Base-by-base conservation (phyloP, 495 filamentous ascomycete species). In the Sphaerosporella brunnea region DNA sequence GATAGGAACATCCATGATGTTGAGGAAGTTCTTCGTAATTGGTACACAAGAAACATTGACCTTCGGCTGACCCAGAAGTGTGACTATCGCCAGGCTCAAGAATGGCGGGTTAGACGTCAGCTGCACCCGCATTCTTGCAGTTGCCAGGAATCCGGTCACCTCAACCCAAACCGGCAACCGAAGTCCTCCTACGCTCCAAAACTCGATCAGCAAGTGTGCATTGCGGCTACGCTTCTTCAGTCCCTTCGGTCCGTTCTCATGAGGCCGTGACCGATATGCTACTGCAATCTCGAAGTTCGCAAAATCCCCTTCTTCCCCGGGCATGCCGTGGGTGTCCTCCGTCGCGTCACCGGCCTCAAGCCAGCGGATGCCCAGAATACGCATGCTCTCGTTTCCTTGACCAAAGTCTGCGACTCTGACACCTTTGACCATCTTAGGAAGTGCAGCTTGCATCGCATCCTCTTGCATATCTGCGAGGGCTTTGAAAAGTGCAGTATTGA, bases 221-320 rank as follows among this genome's bases (percentile, higher is more conserved):
- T 79, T 77, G 45, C 78, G 77, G 4, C 69, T 64, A 43, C 78
- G 73, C n/a, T 65, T 62, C 48, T 68, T 69, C 42, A 80, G 54
- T 36, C 69, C 66, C n/a, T 65, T 69, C 3, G 66, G 68, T 5
- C 13, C 13, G 18, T 11, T 15, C 11, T 4, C 18, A 8, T 7
- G 5, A 8, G 43, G 43, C 36, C 73, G 64, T 8, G 72, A 68
- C 18, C 75, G 65, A 60, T 82, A 82, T 5, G 78, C 69, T 51
- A 80, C 77, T 1, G 72, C 76, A 34, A 82, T 63, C 54, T 82
- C 78, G 20, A 80, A 53, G 51, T 81, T 81, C 53, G 80, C 69
- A 55, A 82, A 82, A 51, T 81, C 77, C 11, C 78, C 78, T 56
- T 82, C 75, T 53, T 81, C 78, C 15, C 75, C 78, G 55, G 79